Evolutionary conservation across 1,139 yeast species (phyloP).

Genomic region (Taiozyma sp.): DNA sequence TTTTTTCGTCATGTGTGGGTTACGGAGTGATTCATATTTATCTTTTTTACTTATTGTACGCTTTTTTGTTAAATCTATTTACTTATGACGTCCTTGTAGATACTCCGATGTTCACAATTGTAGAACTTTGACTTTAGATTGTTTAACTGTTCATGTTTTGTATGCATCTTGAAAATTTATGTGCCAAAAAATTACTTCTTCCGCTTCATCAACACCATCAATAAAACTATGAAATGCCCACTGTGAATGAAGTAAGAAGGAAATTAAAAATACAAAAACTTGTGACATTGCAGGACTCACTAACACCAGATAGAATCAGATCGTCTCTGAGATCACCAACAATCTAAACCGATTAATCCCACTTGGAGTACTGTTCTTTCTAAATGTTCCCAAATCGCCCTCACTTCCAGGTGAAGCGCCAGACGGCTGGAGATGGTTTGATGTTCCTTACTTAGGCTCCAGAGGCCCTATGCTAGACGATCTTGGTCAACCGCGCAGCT

Average conservation of each 20-base stretch:
- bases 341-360: slow-evolving; percentile 36
- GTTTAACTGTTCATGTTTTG: too few relatives aligned
- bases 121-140: too few relatives aligned
- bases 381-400: slow-evolving; percentile 34
- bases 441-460: slow-evolving; percentile 26
- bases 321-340: slow-evolving; percentile 32
- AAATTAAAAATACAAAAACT: background rate
- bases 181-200: background rate
- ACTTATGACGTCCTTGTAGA: background rate
- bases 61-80: background rate
- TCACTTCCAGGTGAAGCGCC: slow-evolving; percentile 27
- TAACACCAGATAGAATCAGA: background rate
- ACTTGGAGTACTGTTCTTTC: slow-evolving; percentile 42
- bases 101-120: background rate
- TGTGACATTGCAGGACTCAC: background rate
- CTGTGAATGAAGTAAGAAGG: background rate
- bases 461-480: slow-evolving; percentile 14
- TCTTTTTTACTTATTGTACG: background rate
- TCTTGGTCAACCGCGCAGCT: background rate
- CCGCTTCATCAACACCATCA: background rate
- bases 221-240: background rate
- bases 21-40: background rate
- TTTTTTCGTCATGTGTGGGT: background rate
- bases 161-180: background rate
- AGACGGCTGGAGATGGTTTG: slow-evolving; percentile 54